Conservation (phyloP, 768 basidiomycete genomes). For the Porphyrellus cyaneotinctus region DNA sequence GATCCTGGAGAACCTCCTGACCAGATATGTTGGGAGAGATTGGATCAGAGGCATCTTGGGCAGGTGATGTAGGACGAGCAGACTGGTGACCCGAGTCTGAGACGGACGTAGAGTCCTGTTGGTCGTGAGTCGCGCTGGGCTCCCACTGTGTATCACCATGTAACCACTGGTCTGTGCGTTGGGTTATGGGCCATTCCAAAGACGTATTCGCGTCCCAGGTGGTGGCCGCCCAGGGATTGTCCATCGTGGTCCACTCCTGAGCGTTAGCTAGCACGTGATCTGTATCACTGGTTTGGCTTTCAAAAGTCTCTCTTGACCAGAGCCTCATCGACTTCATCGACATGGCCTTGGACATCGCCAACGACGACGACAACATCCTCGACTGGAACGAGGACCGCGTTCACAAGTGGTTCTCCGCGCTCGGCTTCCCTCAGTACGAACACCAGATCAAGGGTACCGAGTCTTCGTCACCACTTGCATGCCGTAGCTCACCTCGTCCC, state of each 20-base stretch:
- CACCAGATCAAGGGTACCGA: slow-evolving; percentile 66
- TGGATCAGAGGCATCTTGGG: background rate
- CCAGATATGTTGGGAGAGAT: background rate
- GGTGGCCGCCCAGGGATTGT: background rate
- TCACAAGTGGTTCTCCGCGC: slow-evolving; percentile 65
- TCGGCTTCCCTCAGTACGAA: slow-evolving; percentile 88
- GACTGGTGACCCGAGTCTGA: slow-evolving; percentile 3
- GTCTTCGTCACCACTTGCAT: background rate
- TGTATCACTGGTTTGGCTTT: background rate
- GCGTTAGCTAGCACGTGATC: slow-evolving; percentile 16
- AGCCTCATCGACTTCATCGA: background rate
- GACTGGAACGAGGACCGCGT: slow-evolving; percentile 82
- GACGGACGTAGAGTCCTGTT: too few relatives aligned
- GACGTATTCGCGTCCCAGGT: too few relatives aligned
- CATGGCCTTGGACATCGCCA: slow-evolving; percentile 29
- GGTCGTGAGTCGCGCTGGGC: too few relatives aligned
- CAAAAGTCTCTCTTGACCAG: background rate
- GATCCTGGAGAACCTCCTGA: background rate
- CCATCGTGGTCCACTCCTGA: background rate
- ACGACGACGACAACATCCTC: slow-evolving; percentile 34
- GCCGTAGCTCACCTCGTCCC: slow-evolving; percentile 1
- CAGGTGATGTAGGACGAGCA: background rate
- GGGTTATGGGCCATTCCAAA: too few relatives aligned
- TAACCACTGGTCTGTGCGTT: too few relatives aligned
- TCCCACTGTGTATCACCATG: too few relatives aligned